Conservation (phyloP, 208 protist species). For the Crithidia mellificae region DNA sequence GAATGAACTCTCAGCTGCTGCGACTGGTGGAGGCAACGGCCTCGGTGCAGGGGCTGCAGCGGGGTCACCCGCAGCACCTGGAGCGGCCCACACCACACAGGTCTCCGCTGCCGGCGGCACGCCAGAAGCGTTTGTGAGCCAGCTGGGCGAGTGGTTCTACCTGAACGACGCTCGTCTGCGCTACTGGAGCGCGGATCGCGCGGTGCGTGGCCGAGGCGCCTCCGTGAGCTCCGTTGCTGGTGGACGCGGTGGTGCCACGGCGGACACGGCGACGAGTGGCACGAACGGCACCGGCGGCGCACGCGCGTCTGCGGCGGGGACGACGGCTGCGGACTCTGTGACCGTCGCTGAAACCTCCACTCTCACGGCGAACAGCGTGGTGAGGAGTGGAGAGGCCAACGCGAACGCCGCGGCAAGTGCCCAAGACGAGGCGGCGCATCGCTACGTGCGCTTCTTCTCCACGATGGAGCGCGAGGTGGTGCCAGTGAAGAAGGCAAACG, state of each 20-base stretch:
- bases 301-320: too few relatives aligned
- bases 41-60: background rate
- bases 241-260: too few relatives aligned
- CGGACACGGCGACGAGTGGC: too few relatives aligned
- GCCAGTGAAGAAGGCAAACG: too few relatives aligned
- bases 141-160: conserved; percentile 39
- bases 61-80: too few relatives aligned
- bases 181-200: background rate
- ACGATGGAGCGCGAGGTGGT: conserved; percentile 60
- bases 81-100: too few relatives aligned
- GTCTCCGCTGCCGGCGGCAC: too few relatives aligned
- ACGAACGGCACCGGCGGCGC: too few relatives aligned
- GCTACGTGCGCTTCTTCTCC: conserved; percentile 78
- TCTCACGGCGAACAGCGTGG: background rate
- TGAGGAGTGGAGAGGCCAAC: background rate
- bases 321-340: background rate
- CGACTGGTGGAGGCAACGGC: background rate
- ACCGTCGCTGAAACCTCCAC: background rate
- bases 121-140: conserved; percentile 6
- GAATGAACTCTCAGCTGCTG: too few relatives aligned
- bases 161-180: conserved; percentile 31
- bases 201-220: too few relatives aligned
- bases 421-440: background rate
- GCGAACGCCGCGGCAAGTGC: background rate
- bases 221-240: too few relatives aligned